Conservation (phyloP, 2,329 filamentous ascomycete species). For the Colletotrichum simmondsii region DNA sequence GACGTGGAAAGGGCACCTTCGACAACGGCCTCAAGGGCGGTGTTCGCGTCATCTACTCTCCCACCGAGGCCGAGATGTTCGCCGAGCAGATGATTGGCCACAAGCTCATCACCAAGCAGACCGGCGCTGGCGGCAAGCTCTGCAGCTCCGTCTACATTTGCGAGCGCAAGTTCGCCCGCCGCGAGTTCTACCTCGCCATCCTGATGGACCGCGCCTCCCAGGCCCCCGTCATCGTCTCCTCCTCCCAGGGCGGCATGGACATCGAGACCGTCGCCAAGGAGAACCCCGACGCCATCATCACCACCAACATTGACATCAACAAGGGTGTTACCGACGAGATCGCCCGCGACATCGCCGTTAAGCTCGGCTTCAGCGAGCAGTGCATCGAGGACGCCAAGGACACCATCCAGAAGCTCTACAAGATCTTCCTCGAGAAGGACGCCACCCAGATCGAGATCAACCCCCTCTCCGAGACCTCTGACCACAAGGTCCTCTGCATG, state of each 20-base stretch:
- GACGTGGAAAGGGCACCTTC: conserved; percentile 96
- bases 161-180: conserved; percentile 98
- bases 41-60: conserved; percentile 98
- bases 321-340: conserved; percentile 95
- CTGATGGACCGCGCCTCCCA: conserved; percentile 97
- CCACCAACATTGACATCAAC: conserved; percentile 94
- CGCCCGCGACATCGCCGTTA: conserved; percentile 86
- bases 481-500: conserved; percentile 99
- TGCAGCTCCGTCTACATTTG: conserved; percentile 99
- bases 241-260: conserved; percentile 98
- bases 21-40: conserved; percentile 99
- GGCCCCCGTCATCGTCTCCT: conserved; percentile 94
- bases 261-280: conserved; percentile 99
- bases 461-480: conserved; percentile 96
- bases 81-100: conserved; percentile 99
- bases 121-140: conserved; percentile 89
- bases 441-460: conserved; percentile 99
- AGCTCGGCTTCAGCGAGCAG: conserved; percentile 97
- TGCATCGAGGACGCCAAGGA: conserved; percentile 95
- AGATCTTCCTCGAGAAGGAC: conserved; percentile 98
- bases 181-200: conserved; percentile 98
- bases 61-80: conserved; percentile 95
- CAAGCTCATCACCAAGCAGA: conserved; percentile 99
- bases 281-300: conserved; percentile 93
- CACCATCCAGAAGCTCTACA: conserved; percentile 99